Evolutionary conservation across 2,329 filamentous ascomycete species (phyloP).

Genomic region (Colletotrichum endophyticum): DNA sequence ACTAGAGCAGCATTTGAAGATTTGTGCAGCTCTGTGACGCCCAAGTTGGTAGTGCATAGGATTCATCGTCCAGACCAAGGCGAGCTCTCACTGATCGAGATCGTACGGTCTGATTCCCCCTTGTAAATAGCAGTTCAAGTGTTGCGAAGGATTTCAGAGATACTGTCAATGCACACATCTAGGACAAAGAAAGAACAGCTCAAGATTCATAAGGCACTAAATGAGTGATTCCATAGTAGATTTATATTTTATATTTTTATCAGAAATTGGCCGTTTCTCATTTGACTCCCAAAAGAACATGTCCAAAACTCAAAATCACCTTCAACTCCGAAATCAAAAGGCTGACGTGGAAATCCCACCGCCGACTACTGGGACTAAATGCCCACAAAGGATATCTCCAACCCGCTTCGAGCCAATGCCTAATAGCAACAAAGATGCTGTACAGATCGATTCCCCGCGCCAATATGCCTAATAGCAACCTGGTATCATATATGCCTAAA

Average conservation of each 20-base stretch:
- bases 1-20: background rate
- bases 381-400: background rate
- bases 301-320: background rate
- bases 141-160: rapidly evolving
- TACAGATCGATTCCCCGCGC: background rate
- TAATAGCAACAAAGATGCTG: background rate
- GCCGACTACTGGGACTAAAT: background rate
- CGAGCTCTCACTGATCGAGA: background rate
- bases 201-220: rapidly evolving
- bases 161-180: background rate
- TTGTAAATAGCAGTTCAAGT: background rate
- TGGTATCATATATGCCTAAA: background rate
- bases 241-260: background rate
- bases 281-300: background rate
- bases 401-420: background rate
- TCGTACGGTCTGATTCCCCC: background rate
- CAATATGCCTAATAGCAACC: background rate
- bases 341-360: background rate
- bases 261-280: background rate
- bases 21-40: background rate
- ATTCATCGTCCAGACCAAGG: background rate
- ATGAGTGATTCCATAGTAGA: background rate
- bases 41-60: background rate
- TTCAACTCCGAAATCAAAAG: background rate
- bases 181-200: background rate